phyloP scores from a whole-genome alignment of 352 stramenopile species.

The Pythium dissimile region DNA sequence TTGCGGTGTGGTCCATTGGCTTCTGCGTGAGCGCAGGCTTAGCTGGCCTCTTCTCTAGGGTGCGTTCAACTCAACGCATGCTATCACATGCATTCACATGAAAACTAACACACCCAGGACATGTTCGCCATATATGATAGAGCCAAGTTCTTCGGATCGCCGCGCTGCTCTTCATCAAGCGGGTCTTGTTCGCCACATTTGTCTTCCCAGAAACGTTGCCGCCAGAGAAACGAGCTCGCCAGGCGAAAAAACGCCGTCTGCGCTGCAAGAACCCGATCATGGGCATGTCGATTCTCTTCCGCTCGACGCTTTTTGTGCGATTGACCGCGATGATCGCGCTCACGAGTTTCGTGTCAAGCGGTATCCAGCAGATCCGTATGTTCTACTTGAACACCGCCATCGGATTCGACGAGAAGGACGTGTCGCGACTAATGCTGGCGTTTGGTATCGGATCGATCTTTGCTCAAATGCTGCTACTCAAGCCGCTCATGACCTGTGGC shows the following conservation, averaged over 20 bases:
- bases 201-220: slow-evolving; percentile 61
- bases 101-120: background rate
- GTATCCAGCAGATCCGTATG: slow-evolving; percentile 54
- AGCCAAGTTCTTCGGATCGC: slow-evolving; percentile 46
- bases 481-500: slow-evolving; percentile 48
- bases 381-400: slow-evolving; percentile 80
- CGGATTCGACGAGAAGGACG: slow-evolving; percentile 66
- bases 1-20: slow-evolving; percentile 50
- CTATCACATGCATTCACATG: background rate
- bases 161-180: slow-evolving; percentile 42
- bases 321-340: slow-evolving; percentile 65
- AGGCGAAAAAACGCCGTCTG: slow-evolving; percentile 29
- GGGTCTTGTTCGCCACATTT: slow-evolving; percentile 55
- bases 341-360: slow-evolving; percentile 60
- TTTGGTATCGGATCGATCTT: slow-evolving; percentile 54
- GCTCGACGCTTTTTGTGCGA: slow-evolving; percentile 56
- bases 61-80: no score
- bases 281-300: slow-evolving; percentile 65
- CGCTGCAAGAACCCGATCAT: slow-evolving; percentile 57
- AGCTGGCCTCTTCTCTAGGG: slow-evolving; percentile 50
- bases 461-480: slow-evolving; percentile 56
- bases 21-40: slow-evolving; percentile 53
- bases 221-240: slow-evolving; percentile 25
- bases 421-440: slow-evolving; percentile 55
- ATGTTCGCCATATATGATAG: slow-evolving; percentile 16